A percentile compares a stretch with the other conserved stretches of the same genome.
Evolutionary conservation across 1,284 basidiomycete species (phyloP).

Genomic region (Sparassis latifolia): DNA sequence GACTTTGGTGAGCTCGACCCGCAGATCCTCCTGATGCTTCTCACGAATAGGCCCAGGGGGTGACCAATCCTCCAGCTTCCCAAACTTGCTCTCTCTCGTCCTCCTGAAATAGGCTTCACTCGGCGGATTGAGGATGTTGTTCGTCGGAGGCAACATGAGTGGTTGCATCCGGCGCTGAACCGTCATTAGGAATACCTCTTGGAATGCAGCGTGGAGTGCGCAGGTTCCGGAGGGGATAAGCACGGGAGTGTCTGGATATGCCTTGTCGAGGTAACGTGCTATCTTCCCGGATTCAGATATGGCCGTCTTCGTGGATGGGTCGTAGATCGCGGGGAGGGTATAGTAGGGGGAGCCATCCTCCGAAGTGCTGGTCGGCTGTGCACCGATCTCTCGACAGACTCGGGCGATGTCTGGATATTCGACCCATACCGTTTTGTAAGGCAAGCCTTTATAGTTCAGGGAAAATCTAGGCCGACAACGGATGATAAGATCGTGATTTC

Average conservation of each 20-base stretch:
- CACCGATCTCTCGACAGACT: conserved; percentile 23
- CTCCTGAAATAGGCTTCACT: conserved; percentile 17
- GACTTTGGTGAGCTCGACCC: conserved; percentile 10
- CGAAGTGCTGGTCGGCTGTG: conserved; percentile 13
- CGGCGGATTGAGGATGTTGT: conserved; percentile 18
- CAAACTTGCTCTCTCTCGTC: conserved; percentile 13
- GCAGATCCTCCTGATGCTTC: conserved; percentile 10
- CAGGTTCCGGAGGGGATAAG: conserved; percentile 19
- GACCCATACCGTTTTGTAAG: conserved; percentile 30
- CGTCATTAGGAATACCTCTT: conserved; percentile 10
- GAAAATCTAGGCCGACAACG: conserved; percentile 18
- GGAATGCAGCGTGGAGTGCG: conserved; percentile 29
- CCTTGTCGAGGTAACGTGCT: conserved; percentile 28
- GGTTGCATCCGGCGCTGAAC: conserved; percentile 2
- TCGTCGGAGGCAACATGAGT: conserved; percentile 18
- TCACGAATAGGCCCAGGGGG: conserved; percentile 10
- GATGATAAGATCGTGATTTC: not conserved
- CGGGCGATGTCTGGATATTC: conserved; percentile 31
- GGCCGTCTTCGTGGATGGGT: conserved; percentile 18
- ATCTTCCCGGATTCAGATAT: conserved; percentile 28
- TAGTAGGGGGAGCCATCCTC: conserved; percentile 21
- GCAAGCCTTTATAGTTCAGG: conserved; percentile 29
- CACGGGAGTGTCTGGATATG: conserved; percentile 22
- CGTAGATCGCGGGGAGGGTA: conserved; percentile 29
- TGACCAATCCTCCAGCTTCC: conserved; percentile 16